phyloP scores from a whole-genome alignment of 2,329 filamentous ascomycete species.

The Diaporthe australafricana region DNA sequence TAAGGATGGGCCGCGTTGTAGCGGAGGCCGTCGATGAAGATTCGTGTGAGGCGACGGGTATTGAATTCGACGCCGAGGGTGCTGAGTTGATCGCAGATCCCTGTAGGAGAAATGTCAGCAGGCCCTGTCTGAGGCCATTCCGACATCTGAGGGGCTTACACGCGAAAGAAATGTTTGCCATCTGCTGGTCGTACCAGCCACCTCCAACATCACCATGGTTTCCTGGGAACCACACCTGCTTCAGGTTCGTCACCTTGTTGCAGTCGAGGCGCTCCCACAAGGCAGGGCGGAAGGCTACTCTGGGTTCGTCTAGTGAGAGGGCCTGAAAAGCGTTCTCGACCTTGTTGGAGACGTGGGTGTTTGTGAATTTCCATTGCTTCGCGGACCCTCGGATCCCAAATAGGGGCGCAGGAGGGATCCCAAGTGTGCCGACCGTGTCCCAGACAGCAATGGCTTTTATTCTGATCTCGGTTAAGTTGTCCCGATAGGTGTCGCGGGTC shows the following conservation, averaged over 20 bases:
- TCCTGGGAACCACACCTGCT: constrained; percentile 68
- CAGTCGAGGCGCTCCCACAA: constrained; percentile 53
- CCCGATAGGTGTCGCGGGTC: constrained; percentile 50
- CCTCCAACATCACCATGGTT: constrained; percentile 73
- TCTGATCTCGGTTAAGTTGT: constrained; percentile 49
- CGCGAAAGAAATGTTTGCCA: constrained; percentile 47
- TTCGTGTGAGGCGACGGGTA: constrained; percentile 39
- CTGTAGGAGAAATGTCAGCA: constrained; percentile 29
- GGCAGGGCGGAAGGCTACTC: constrained; percentile 54
- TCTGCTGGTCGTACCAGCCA: constrained; percentile 60
- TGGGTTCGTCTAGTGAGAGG: constrained; percentile 61
- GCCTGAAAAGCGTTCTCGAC: constrained; percentile 63
- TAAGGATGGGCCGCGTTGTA: constrained; percentile 49
- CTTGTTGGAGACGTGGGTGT: constrained; percentile 55
- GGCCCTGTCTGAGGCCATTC: not conserved
- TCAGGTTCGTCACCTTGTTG: constrained; percentile 45
- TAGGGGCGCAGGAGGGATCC: constrained; percentile 55
- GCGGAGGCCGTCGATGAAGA: constrained; percentile 45
- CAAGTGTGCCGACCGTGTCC: constrained; percentile 61
- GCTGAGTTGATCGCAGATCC: constrained; percentile 51
- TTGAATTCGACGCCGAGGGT: constrained; percentile 48
- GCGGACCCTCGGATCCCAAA: constrained; percentile 51
- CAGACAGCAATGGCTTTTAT: constrained; percentile 61
- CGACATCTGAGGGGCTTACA: constrained; percentile 40
- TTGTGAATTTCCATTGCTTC: constrained; percentile 53